These are phyloP conservation scores for Fusarium bulbicola DNA, from an alignment of 2,329 filamentous ascomycete species.

Conservation along the genomic window DNA sequence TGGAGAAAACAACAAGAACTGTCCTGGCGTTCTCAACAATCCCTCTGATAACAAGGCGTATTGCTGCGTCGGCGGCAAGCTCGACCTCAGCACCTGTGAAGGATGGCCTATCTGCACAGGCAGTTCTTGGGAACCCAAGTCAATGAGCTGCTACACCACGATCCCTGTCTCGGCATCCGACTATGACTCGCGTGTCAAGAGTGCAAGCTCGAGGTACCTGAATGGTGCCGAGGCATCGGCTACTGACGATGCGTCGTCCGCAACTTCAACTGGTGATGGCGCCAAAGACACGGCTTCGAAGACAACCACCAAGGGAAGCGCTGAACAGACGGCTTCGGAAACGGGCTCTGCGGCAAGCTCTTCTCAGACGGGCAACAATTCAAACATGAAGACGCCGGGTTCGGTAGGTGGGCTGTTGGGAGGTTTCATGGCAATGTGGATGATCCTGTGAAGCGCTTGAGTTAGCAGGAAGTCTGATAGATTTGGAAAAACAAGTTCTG, in stretches of 20 bases:
- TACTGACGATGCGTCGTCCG: neutral
- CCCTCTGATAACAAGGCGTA: neutral
- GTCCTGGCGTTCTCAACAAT: slow-evolving; percentile 1
- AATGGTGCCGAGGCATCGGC: neutral
- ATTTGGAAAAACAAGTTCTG: accelerated
- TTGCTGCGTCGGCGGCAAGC: slow-evolving; percentile 15
- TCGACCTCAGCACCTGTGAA: slow-evolving; percentile 13
- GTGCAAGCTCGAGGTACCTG: slow-evolving; percentile 12
- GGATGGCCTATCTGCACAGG: slow-evolving; percentile 24
- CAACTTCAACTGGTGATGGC: neutral
- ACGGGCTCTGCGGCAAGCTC: neutral
- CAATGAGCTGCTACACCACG: neutral
- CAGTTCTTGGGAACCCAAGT: neutral
- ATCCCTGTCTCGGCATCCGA: neutral
- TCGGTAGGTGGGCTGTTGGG: neutral
- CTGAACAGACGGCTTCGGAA: neutral
- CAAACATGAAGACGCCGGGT: neutral
- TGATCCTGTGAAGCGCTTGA: neutral
- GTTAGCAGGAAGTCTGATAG: too few species aligned
- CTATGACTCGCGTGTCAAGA: slow-evolving; percentile 1
- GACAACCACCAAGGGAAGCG: neutral
- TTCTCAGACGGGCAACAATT: neutral
- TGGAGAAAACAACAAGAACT: neutral
- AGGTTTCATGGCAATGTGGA: neutral
- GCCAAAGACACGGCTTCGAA: neutral